These are phyloP conservation scores for Rubus parviflorus DNA, from an alignment of 306 rosid genomes.

Conservation along the genomic window DNA sequence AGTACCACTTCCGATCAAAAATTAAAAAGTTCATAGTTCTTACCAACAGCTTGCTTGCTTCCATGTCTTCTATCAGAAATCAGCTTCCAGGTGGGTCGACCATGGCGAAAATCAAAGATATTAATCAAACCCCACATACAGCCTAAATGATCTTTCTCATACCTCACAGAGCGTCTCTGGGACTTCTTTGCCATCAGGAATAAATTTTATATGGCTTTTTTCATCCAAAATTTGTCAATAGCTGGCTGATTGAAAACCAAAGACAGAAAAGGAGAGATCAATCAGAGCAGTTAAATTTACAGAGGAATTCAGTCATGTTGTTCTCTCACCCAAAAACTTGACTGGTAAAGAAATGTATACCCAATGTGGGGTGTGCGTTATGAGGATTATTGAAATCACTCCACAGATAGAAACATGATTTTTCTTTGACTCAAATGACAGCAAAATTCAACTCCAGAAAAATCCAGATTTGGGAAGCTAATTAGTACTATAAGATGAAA, in stretches of 20 bases:
- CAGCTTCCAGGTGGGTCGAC: constrained; percentile 67
- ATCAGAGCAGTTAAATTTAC: constrained; percentile 13
- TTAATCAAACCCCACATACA: constrained; percentile 99
- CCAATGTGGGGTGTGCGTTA: neutral
- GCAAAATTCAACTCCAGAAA: neutral
- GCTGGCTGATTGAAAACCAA: constrained; percentile 33
- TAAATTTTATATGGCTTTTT: constrained; percentile 19
- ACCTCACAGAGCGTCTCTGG: constrained; percentile 61
- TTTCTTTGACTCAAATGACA: constrained; percentile 1
- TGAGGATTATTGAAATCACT: neutral
- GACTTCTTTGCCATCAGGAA: constrained; percentile 74
- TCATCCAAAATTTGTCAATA: constrained; percentile 28
- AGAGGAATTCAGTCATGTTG: neutral
- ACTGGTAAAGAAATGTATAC: neutral
- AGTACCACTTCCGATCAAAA: constrained; percentile 7
- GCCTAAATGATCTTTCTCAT: constrained; percentile 86
- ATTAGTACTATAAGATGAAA: constrained; percentile 13
- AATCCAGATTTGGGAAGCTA: neutral
- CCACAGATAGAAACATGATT: neutral
- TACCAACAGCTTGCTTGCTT: constrained; percentile 63
- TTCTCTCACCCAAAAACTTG: constrained; percentile 1
- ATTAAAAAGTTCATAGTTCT: constrained; percentile 32
- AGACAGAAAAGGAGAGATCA: constrained; percentile 31
- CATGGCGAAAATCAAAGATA: constrained; percentile 89
- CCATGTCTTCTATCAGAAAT: constrained; percentile 71